A percentile compares a stretch with the other conserved stretches of the same genome.
Conservation (phyloP, 345 rosid species). For the Garcia nutans region DNA sequence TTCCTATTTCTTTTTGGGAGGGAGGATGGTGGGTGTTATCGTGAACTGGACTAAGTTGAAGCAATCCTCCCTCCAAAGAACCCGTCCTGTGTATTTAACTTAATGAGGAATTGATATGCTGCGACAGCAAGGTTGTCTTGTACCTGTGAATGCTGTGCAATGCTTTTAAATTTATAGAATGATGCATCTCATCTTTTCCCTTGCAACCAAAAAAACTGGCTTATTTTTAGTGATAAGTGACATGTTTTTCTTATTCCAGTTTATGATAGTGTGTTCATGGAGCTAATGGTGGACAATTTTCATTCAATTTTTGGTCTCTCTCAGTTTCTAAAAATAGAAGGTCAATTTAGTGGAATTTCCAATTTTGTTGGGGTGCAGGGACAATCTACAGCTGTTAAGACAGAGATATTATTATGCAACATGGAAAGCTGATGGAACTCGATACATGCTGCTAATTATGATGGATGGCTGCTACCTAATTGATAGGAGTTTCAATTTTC, state of each 20-base stretch:
- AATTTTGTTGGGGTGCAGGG: conserved; percentile 50
- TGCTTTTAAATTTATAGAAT: background rate
- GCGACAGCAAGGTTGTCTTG: background rate
- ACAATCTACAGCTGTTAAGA: conserved; percentile 82
- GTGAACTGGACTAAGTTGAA: background rate
- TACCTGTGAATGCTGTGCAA: background rate
- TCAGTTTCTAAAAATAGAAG: background rate
- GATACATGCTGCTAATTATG: conserved; percentile 95
- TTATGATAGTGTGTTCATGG: background rate
- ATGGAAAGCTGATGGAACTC: conserved; percentile 99
- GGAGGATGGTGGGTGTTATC: background rate
- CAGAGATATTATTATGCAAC: conserved; percentile 97
- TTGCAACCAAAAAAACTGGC: background rate
- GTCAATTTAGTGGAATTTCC: background rate
- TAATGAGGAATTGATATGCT: background rate
- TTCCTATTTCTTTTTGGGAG: background rate
- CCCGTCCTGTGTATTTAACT: background rate
- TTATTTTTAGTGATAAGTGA: background rate
- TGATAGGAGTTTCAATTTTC: conserved; percentile 82
- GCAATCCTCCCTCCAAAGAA: background rate
- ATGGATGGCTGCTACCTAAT: conserved; percentile 85
- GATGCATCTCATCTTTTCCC: background rate
- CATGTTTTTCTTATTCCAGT: background rate
- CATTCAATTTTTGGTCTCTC: background rate
- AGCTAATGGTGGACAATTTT: background rate